These are phyloP conservation scores for Beauveria brongniartii DNA, from an alignment of 2,329 filamentous ascomycete species.

Conservation along the genomic window DNA sequence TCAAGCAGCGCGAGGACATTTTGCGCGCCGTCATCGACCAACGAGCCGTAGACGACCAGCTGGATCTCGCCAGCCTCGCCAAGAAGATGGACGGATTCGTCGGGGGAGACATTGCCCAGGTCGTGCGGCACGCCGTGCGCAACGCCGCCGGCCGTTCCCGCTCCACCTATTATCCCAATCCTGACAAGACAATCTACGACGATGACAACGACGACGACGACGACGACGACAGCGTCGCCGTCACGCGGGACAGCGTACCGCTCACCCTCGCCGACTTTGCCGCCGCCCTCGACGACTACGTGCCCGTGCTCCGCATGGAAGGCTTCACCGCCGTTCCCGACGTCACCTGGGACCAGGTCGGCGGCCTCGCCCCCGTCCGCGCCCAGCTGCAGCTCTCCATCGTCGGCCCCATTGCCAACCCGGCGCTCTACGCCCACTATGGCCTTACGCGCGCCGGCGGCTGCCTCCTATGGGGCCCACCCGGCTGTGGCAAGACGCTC, in stretches of 20 bases:
- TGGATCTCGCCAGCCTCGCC: constrained; percentile 68
- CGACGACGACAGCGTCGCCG: neutral
- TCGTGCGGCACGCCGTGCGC: constrained; percentile 40
- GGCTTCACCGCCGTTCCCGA: constrained; percentile 92
- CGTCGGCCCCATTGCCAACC: constrained; percentile 79
- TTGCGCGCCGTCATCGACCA: constrained; percentile 35
- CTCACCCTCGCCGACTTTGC: constrained; percentile 52
- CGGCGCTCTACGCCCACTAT: constrained; percentile 65
- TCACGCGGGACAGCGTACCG: neutral
- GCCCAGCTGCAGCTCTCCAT: constrained; percentile 78
- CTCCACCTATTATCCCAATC: constrained; percentile 18
- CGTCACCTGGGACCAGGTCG: constrained; percentile 89
- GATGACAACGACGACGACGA: neutral
- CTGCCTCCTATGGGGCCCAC: constrained; percentile 91
- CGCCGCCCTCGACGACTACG: constrained; percentile 56
- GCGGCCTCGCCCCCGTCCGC: constrained; percentile 71
- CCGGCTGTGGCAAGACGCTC: constrained; percentile 93
- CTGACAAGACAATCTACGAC: neutral
- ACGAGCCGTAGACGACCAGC: constrained; percentile 37
- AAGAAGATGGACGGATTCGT: constrained; percentile 89
- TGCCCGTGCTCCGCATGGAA: constrained; percentile 67
- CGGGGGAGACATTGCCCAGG: constrained; percentile 72
- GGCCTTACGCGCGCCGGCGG: constrained; percentile 78
- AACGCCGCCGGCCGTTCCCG: constrained; percentile 26
- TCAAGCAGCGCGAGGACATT: constrained; percentile 60